Evolutionary conservation across 164 flowering plant species (phyloP).

Genomic region (Sedum album): DNA sequence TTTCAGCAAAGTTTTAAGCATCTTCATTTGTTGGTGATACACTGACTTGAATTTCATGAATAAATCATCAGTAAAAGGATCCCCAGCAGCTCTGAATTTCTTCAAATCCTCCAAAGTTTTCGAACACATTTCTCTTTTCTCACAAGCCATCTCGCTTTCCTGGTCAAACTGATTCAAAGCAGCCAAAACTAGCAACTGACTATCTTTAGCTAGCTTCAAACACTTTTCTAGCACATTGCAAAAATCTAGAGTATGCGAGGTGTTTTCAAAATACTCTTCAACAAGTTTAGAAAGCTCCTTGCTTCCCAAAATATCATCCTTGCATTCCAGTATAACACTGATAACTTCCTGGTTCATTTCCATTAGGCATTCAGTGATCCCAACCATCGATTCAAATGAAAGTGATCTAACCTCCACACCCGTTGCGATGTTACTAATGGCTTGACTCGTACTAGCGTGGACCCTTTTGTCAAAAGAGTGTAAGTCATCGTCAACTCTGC

Average conservation of each 20-base stretch:
- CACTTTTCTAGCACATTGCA: conserved; percentile 58
- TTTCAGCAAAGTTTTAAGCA: not conserved
- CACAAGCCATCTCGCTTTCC: conserved; percentile 16
- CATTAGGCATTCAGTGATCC: conserved; percentile 51
- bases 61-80: not conserved
- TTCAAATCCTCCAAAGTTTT: not conserved
- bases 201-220: conserved; percentile 44
- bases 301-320: conserved; percentile 70
- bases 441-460: conserved; percentile 46
- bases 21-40: not conserved
- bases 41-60: not conserved
- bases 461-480: too few relatives aligned
- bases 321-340: conserved; percentile 54
- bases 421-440: conserved; percentile 41
- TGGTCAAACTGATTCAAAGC: conserved; percentile 49
- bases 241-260: conserved; percentile 65
- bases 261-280: conserved; percentile 70
- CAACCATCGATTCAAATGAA: conserved; percentile 51
- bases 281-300: conserved; percentile 60
- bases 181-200: conserved; percentile 45
- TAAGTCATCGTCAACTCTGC: too few relatives aligned
- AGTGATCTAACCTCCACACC: conserved; percentile 55
- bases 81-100: not conserved
- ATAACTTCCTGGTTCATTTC: conserved; percentile 78
- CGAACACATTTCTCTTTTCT: not conserved